A percentile compares a stretch with the other conserved stretches of the same genome.
These are phyloP conservation scores for Hyphochytrium catenoides DNA, from an alignment of 352 stramenopile genomes.

Conservation along the genomic window DNA sequence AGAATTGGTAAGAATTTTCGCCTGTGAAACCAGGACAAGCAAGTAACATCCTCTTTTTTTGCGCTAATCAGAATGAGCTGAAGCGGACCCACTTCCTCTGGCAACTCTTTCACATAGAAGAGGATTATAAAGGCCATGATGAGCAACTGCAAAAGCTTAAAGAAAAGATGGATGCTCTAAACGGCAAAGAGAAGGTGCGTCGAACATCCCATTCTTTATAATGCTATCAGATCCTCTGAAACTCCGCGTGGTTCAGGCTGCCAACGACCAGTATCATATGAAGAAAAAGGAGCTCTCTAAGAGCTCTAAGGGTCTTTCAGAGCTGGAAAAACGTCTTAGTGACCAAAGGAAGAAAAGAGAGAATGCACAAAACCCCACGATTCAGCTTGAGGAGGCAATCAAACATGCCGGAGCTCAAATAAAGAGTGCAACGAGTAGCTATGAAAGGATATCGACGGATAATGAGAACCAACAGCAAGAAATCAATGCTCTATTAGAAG, in stretches of 20 bases:
- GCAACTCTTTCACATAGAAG: conserved; percentile 83
- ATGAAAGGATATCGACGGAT: conserved; percentile 37
- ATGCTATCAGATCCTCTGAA: too few relatives aligned
- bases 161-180: conserved; percentile 16
- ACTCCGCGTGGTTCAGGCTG: too few relatives aligned
- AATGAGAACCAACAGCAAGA: conserved; percentile 54
- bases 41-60: not conserved
- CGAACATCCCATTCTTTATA: too few relatives aligned
- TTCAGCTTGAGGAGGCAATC: conserved; percentile 62
- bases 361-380: conserved; percentile 31
- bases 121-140: conserved; percentile 55
- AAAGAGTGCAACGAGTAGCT: conserved; percentile 18
- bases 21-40: not conserved
- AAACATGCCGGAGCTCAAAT: conserved; percentile 49
- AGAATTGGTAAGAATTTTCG: conserved; percentile 20
- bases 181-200: conserved; percentile 21
- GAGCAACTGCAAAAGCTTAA: conserved; percentile 30
- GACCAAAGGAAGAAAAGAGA: conserved; percentile 61
- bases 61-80: conserved; percentile 37
- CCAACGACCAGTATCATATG: too few relatives aligned
- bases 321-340: conserved; percentile 31
- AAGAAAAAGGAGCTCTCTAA: conserved; percentile 41
- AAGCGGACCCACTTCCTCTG: conserved; percentile 82
- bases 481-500: conserved; percentile 37
- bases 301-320: conserved; percentile 27